Evolutionary conservation across 306 rosid species (phyloP).

Genomic region (Pterocarpus macrocarpus): DNA sequence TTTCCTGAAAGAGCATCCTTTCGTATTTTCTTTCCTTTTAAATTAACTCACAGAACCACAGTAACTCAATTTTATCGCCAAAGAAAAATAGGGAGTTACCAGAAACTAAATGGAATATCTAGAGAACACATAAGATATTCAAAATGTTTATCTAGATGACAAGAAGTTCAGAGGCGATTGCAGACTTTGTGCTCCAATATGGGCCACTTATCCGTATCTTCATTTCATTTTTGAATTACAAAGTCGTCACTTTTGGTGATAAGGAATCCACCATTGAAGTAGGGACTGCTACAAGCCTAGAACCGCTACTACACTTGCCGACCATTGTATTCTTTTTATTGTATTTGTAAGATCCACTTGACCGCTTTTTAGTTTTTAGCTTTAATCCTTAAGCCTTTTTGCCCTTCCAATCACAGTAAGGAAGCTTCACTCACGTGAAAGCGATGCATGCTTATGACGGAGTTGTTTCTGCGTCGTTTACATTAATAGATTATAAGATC

Average conservation of each 20-base stretch:
- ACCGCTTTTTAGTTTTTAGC: neutral
- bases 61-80: too few relatives aligned
- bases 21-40: too few relatives aligned
- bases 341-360: neutral
- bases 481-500: too few relatives aligned
- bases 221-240: neutral
- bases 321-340: neutral
- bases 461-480: neutral
- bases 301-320: neutral
- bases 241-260: neutral
- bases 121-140: too few relatives aligned
- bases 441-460: neutral
- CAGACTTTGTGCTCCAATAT: neutral
- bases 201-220: neutral
- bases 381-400: neutral
- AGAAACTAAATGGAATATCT: too few relatives aligned
- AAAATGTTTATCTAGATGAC: too few relatives aligned
- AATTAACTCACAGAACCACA: too few relatives aligned
- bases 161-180: neutral
- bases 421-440: neutral
- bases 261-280: constrained; percentile 4
- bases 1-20: too few relatives aligned
- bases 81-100: too few relatives aligned
- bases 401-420: neutral
- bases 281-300: neutral